Evolutionary conservation across 1,139 yeast species (phyloP).

Genomic region (Candida sp.): DNA sequence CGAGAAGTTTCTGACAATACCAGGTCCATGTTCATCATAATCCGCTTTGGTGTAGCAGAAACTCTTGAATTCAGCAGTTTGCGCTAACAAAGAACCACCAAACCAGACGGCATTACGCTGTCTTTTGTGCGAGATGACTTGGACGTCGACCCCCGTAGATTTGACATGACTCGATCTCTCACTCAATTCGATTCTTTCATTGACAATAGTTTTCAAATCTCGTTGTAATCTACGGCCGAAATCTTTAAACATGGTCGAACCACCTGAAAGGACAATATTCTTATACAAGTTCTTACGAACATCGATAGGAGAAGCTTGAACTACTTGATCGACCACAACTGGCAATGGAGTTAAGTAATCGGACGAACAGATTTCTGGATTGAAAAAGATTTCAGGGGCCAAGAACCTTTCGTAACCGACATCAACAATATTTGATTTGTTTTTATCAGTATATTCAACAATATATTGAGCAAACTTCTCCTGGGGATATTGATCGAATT

Average conservation of each 20-base stretch:
- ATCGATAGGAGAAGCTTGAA: conserved; percentile 95
- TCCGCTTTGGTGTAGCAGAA: conserved; percentile 97
- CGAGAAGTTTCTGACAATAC: conserved; percentile 94
- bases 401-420: conserved; percentile 96
- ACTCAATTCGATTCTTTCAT: conserved; percentile 80
- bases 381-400: conserved; percentile 98
- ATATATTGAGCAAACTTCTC: conserved; percentile 92
- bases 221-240: conserved; percentile 97
- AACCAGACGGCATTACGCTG: conserved; percentile 99
- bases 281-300: conserved; percentile 95
- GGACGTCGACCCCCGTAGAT: conserved; percentile 95
- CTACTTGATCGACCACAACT: conserved; percentile 89
- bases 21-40: conserved; percentile 97
- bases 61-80: conserved; percentile 93
- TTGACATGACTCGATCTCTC: conserved; percentile 80
- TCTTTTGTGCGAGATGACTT: conserved; percentile 94
- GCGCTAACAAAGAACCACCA: conserved; percentile 96
- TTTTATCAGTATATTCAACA: conserved; percentile 74
- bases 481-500: conserved; percentile 86
- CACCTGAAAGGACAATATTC: conserved; percentile 94
- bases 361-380: conserved; percentile 94
- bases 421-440: conserved; percentile 69
- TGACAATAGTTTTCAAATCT: conserved; percentile 84
- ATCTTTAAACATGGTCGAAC: conserved; percentile 98
- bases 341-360: conserved; percentile 97